Evolutionary conservation across 495 filamentous ascomycete species (phyloP), one percentile per base, ranked within the genome.

Genomic region (Tuber melanosporum): DNA sequence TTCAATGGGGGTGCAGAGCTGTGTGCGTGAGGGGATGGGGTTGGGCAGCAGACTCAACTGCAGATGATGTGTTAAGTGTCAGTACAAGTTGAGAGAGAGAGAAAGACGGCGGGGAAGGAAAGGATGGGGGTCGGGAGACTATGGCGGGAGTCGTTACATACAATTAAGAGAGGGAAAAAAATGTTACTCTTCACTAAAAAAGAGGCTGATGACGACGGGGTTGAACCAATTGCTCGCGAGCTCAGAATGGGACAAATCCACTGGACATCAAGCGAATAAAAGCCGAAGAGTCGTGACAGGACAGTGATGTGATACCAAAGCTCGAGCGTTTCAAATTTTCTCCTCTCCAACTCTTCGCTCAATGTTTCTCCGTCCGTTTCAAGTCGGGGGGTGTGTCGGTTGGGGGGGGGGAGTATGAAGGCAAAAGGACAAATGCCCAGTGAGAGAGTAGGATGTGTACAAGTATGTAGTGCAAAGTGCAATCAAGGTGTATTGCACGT

Each of bases 241-340:
- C 44, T 73, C 52, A 22, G 75, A 71, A 80, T 71, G 73, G 72
- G 66, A n/a, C 42, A 69, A 57, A 71, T 73, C 71, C 45, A 80
- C 73, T 80, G 73, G 78, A 14, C 52, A 75, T 79, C 70, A 79
- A 80, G 78, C 77, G 78, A 80, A 80, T 79, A 46, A 79, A 79
- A 57, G 49, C 49, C 77, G 79, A 80, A 77, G 77, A 79, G 73
- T 71, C 73, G 73, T 79, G 49, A 57, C 49, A 72, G 74, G 78
- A 75, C 73, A 46, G 70, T 79, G 76, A 78, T 73, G 77, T 76
- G 45, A 47, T 80, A 71, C 72, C 73, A 76, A 78, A 78, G 78
- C 73, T 72, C 72, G 77, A 80, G 78, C 76, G 77, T 80, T 79
- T 80, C 77, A 57, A 57, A 57, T 57, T 57, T 57, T 57, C 8